Evolutionary conservation across 2,329 filamentous ascomycete species (phyloP), one percentile per base, ranked within the genome.

Genomic region (Drechslerella dactyloides): DNA sequence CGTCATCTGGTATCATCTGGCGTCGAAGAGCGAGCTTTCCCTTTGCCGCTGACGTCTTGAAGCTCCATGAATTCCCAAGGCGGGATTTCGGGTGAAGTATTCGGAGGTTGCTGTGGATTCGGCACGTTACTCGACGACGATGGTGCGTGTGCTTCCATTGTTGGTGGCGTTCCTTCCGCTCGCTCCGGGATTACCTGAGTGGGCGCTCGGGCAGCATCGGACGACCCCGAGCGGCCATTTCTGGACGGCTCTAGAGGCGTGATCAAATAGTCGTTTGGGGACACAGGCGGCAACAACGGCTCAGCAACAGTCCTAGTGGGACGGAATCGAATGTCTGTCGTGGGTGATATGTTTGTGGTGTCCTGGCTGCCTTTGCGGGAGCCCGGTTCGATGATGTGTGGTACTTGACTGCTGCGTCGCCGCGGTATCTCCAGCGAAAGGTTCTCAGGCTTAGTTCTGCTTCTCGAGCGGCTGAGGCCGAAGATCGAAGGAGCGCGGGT

Each of bases 351-450:
- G 10, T 70, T 59, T 5, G 66, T 10, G 17, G n/a, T 70, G 33
- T 70, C 66, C 40, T 70, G 66, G 24, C 66, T 70, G 5, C 53
- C 53, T 44, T 70, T 70, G 8, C 66, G 60, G 19, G 66, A 70
- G n/a, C 66, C 48, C 5, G 66, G 59, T 35, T 63, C 57, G 33
- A 63, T 21, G 3, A 70, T 59, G 19, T 70, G 53, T 1, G 57
- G 66, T 27, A 70, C 42, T 19, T 53, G 53, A 15, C 66, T 51
- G 35, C 35, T 63, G 19, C 58, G 54, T 37, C 53, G 51, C 13
- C 54, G 42, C 4, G 66, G 66, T 30, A 70, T 70, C 33, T 70
- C 66, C 1, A 70, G 48, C 11, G 66, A 70, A 3, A 70, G 21
- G n/a, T 30, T 62, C 30, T 70, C 66, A 6, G 44, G 53, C 42